Base-by-base conservation (phyloP, 1,284 basidiomycete species). In the Jaminaea rosea region DNA sequence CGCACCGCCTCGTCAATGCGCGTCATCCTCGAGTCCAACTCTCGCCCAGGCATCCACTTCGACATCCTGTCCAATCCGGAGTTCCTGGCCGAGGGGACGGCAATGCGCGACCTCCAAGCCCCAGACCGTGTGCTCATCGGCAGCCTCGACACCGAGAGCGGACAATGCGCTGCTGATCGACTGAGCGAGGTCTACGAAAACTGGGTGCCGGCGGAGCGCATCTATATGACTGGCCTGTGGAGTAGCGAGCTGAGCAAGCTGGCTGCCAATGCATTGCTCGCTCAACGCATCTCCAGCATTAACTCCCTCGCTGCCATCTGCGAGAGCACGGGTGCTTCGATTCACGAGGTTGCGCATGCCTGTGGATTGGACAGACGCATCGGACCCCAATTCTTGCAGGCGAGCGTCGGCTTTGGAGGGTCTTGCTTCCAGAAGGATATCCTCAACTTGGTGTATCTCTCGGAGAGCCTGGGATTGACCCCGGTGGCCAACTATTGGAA, bases 1-100 rank as follows among this genome's bases (percentile, higher is more conserved):
- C 84, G 93, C 60, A 99, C 93, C 8, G 93, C 93, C 55, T 88
- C 94, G 75, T 93, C 91, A 24, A 99, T 98, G 93, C 87, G 92
- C 68, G 93, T 88, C 53, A 96, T 98, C 75, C 84, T 98, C 59
- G 92, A 97, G 77, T 89, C 93, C 66, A 98, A 98, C 81, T 92
- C 90, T 31, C 88, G 85, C 75, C 84, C 86, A 49, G 84, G 84
- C 60, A 86, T 86, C 77, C 83, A 83, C 56, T 99, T 99, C 75
- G 91, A 98, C 76, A 98, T 99, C 72, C 84, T 99, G 59, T 97
- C 93, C 72, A 99, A 98, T 80, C 94, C 93, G 56, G 92, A 99
- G 76, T 99, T 98, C 80, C 80, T 99, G 47, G 93, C 93, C 8
- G 93, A 99, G 78, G 93, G 93, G 60, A 97, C 94, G 26, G 93